A percentile compares a stretch with the other conserved stretches of the same genome.
These are phyloP conservation scores for Xylaria nigripes DNA, from an alignment of 495 filamentous ascomycete species.

Conservation along the genomic window DNA sequence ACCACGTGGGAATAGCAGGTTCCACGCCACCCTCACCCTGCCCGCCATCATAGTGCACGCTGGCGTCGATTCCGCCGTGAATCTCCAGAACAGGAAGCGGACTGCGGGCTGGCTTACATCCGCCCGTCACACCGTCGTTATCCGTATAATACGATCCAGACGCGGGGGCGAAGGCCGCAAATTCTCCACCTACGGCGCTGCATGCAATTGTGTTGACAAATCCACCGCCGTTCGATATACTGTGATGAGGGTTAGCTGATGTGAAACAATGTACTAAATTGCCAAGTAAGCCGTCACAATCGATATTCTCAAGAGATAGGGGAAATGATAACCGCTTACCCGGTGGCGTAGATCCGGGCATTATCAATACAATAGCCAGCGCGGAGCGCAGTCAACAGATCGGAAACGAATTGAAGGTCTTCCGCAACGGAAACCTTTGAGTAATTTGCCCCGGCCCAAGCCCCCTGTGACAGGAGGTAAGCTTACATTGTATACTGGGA, in stretches of 20 bases:
- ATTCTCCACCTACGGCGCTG: constrained; percentile 29
- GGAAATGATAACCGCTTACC: constrained; percentile 5
- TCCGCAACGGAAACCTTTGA: constrained; percentile 29
- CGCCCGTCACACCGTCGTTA: constrained; percentile 15
- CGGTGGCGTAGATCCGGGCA: constrained; percentile 43
- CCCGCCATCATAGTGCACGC: constrained; percentile 29
- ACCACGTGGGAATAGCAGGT: constrained; percentile 28
- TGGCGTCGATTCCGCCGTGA: constrained; percentile 37
- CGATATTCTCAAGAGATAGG: not conserved
- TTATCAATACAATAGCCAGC: constrained; percentile 44
- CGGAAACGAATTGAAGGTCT: constrained; percentile 40
- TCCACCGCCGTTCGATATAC: constrained; percentile 51
- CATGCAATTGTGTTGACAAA: constrained; percentile 57
- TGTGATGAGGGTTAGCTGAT: not conserved
- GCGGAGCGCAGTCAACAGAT: constrained; percentile 39
- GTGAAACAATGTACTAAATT: no score
- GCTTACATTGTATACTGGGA: not conserved
- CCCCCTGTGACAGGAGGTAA: constrained; percentile 16
- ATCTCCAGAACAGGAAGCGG: constrained; percentile 39
- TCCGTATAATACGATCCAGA: constrained; percentile 27
- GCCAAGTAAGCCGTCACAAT: no score
- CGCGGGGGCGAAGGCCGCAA: constrained; percentile 42
- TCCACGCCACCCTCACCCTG: constrained; percentile 30
- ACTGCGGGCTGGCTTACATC: constrained; percentile 29
- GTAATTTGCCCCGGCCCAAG: constrained; percentile 28